Base-by-base conservation (phyloP, 1,284 basidiomycete genomes). In the Fomitopsis palustris region DNA sequence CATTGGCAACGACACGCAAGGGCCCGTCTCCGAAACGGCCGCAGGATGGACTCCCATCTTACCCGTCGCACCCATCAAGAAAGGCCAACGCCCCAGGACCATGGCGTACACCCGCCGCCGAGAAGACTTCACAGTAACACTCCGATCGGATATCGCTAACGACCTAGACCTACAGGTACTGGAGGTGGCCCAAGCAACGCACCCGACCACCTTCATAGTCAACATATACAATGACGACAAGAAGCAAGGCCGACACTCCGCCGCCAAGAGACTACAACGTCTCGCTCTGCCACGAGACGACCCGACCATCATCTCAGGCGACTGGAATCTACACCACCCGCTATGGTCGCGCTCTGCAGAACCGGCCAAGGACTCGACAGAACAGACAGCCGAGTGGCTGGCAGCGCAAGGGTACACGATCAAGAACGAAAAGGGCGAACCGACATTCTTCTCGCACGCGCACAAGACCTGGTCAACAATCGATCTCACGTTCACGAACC, bases 261-360 rank as follows among this genome's bases (percentile, higher is more conserved):
- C 47, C 25, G 55, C 3, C 21, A 49, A 56, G 41, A 17, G 31
- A 10, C 45, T 56, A 14, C 29, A 49, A 31, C 21, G 27, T 5
- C 27, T 56, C 19, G 10, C 19, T 3, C 45, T 56, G 9, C 19
- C 55, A 23, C 7, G n/a, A 2, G 55, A 56, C 42, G 51, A 12
- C 17, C 55, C 55, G 55, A n/a, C n/a, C n/a, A n/a, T n/a, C n/a
- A n/a, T n/a, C n/a, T n/a, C n/a, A n/a, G n/a, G n/a, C n/a, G n/a
- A 56, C 45, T 56, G 55, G 45, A 56, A 56, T 37, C 45, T 52
- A 7, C 55, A 56, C 35, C 55, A 56, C 37, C 55, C 43, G 12
- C 21, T 56, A 7, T 56, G 55, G 55, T 55, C 54, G 12, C 1
- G 54, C 6, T 19, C 38, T 19, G 38, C 54, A 25, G 38, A 39